Evolutionary conservation across 768 basidiomycete genomes (phyloP), one percentile per base, ranked within the genome.

Genomic region (Mycena floridula): DNA sequence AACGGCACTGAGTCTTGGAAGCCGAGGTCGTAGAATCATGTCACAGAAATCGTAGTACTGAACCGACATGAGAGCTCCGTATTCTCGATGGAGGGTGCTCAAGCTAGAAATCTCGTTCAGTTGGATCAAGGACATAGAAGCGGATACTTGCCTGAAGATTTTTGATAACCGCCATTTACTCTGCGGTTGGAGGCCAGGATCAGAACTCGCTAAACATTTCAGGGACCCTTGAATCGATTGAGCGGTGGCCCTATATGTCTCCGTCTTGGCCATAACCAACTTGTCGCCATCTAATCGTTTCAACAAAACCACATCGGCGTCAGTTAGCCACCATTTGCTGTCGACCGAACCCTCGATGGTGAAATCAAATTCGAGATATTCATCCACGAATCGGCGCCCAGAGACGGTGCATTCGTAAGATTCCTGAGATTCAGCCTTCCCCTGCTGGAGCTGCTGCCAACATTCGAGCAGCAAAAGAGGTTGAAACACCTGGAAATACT

Each of bases 41-140:
- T 77, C 67, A 41, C 74, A 78, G 11, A 85, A 72, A 50, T 94
- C 89, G 53, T 91, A 93, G 59, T 84, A 86, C 12, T 84, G 85
- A 46, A 96, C 68, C 11, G 82, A 85, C 54, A 82, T 71, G 7
- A 99, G 72, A 11, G 94, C 92, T 9, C 77, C 83, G 59, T 91
- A 99, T 66, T 99, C 96, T 37, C 96, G 84, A 53, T 92, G 80
- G 21, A 94, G 69, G 0, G 96, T 99, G 49, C 84, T 89, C 52
- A 99, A 66, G 50, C 96, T 99, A 41, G 22, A 38, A 37, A 30
- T 42, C 25, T 40, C 44, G 39, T n/a, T 42, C 51, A 46, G 26
- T 9, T 9, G 22, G 16, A 15, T 9, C 6, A 47, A 18, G 24
- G 13, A 37, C 25, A 25, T 44, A 43, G 35, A 25, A 11, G 27